Percentiles rank a stretch among this genome's conserved stretches.
These are phyloP conservation scores for Calonectria multiphialidica DNA, from an alignment of 2,329 filamentous ascomycete genomes.

Conservation along the genomic window DNA sequence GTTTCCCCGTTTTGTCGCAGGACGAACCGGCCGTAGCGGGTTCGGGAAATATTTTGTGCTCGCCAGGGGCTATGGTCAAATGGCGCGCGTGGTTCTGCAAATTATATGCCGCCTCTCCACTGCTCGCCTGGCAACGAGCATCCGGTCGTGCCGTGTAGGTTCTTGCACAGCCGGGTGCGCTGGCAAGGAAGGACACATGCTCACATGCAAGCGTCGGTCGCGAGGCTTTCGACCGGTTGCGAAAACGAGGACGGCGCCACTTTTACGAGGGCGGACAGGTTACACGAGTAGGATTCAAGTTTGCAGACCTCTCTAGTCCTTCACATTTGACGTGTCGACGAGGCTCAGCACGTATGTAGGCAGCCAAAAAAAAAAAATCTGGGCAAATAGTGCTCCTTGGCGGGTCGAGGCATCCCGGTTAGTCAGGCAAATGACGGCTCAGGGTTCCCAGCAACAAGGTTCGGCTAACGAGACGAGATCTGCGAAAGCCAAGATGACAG, in stretches of 20 bases:
- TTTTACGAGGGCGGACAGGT: neutral
- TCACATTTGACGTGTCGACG: neutral
- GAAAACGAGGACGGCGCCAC: conserved; percentile 1
- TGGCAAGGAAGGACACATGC: neutral
- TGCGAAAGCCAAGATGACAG: neutral
- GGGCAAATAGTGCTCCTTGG: neutral
- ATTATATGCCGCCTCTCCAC: neutral
- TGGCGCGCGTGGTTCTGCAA: neutral
- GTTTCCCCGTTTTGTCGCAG: neutral
- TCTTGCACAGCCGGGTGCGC: neutral
- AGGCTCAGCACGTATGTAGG: neutral
- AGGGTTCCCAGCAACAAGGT: neutral
- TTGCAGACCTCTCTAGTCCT: no score
- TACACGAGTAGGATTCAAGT: neutral
- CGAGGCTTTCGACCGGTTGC: neutral
- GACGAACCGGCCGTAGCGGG: neutral
- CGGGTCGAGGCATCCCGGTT: neutral
- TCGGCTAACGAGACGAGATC: neutral
- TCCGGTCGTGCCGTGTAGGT: conserved; percentile 4
- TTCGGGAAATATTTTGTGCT: neutral
- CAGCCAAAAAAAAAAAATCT: neutral
- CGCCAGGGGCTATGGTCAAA: neutral
- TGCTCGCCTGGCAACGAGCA: neutral
- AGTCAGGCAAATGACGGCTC: neutral
- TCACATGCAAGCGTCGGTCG: neutral